A percentile compares a stretch with the other conserved stretches of the same genome.
Evolutionary conservation across 352 stramenopile genomes (phyloP).

Genomic region (Thraustochytrium sp.): DNA sequence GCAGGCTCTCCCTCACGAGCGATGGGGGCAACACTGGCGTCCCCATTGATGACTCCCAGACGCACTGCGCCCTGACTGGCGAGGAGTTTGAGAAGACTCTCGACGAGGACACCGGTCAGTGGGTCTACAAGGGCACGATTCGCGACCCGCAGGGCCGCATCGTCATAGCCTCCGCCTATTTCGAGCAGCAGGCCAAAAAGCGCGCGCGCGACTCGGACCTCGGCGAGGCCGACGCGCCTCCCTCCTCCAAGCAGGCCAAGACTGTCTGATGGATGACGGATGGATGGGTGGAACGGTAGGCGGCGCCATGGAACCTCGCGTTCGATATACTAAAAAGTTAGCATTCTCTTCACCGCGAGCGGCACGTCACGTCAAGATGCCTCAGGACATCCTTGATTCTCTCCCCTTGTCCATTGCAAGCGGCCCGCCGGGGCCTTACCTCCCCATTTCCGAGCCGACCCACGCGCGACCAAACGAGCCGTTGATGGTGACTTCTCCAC

Average conservation of each 20-base stretch:
- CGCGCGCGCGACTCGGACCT: neutral
- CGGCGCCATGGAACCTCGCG: too few species aligned
- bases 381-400: too few species aligned
- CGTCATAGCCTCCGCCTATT: constrained; percentile 3
- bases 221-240: neutral
- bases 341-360: too few species aligned
- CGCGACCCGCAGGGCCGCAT: neutral
- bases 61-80: constrained; percentile 3
- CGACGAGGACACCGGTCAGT: constrained; percentile 19
- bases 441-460: too few species aligned
- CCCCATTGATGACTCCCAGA: neutral
- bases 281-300: too few species aligned
- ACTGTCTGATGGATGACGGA: too few species aligned
- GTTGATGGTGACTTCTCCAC: too few species aligned
- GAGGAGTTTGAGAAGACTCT: constrained; percentile 15
- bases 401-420: too few species aligned
- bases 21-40: neutral
- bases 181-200: constrained; percentile 27
- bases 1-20: neutral
- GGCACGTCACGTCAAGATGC: too few species aligned
- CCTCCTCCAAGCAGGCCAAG: neutral
- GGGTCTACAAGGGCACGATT: constrained; percentile 25
- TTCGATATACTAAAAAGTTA: too few species aligned
- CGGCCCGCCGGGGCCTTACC: too few species aligned
- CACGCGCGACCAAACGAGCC: too few species aligned